These are phyloP conservation scores for Cydonia oblonga DNA, from an alignment of 331 rosid species.

Conservation along the genomic window DNA sequence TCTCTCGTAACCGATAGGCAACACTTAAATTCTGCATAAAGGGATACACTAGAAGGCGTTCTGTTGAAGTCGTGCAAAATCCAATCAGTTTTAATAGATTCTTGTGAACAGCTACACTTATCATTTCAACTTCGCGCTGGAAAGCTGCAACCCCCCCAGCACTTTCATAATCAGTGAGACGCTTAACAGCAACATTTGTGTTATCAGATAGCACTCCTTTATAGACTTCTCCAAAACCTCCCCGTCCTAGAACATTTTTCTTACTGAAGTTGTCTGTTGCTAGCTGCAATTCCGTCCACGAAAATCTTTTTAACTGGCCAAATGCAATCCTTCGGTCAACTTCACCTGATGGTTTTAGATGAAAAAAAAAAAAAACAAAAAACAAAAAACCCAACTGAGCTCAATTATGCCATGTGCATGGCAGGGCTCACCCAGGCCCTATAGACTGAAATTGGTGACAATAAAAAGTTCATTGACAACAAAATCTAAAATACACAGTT, in stretches of 20 bases:
- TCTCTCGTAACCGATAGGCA: constrained; percentile 74
- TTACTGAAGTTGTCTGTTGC: constrained; percentile 83
- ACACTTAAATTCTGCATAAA: constrained; percentile 94
- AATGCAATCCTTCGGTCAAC: constrained; percentile 83
- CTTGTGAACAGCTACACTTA: constrained; percentile 85
- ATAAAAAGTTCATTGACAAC: not conserved
- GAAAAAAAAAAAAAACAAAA: not conserved
- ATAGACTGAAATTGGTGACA: not conserved
- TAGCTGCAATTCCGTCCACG: constrained; percentile 81
- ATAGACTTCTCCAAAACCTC: constrained; percentile 96
- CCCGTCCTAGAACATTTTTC: constrained; percentile 86
- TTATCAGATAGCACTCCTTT: constrained; percentile 76
- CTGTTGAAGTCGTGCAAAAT: constrained; percentile 82
- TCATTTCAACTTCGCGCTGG: constrained; percentile 97
- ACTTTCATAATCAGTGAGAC: constrained; percentile 79
- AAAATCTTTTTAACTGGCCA: constrained; percentile 80
- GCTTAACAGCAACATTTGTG: constrained; percentile 85
- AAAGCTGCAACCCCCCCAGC: constrained; percentile 93
- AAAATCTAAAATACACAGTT: not conserved
- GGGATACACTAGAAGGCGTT: constrained; percentile 86
- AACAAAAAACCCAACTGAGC: not conserved
- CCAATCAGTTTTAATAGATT: constrained; percentile 79
- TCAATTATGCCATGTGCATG: not conserved
- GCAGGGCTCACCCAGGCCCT: not conserved
- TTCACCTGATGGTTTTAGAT: constrained; percentile 42